Conservation (phyloP, 306 rosid genomes). For the Sicyos baderoa region DNA sequence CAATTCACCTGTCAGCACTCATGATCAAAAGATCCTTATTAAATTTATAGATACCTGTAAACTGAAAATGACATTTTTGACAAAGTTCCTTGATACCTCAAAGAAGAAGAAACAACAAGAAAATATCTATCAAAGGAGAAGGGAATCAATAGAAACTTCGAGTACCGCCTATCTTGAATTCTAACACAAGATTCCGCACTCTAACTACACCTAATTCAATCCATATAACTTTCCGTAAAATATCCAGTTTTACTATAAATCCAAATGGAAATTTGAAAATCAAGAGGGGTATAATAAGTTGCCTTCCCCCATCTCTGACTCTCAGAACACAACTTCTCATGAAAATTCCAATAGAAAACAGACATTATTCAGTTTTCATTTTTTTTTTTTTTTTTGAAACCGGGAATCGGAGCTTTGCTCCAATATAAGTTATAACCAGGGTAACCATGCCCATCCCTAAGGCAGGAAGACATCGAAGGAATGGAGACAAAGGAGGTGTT, state of each 20-base stretch:
- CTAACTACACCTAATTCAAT: neutral
- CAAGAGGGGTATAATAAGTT: neutral
- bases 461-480: too few species aligned
- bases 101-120: neutral
- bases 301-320: neutral
- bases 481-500: too few species aligned
- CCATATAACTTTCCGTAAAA: neutral
- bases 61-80: neutral
- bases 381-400: too few species aligned
- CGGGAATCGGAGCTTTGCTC: too few species aligned
- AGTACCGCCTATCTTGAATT: neutral
- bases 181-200: neutral
- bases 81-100: neutral
- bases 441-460: too few species aligned
- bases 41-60: neutral
- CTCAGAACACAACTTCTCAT: neutral
- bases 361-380: neutral
- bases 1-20: neutral
- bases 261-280: neutral
- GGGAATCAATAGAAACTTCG: neutral
- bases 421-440: too few species aligned
- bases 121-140: neutral
- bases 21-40: slow-evolving; percentile 3
- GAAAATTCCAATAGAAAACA: neutral
- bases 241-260: neutral